A percentile compares a stretch with the other conserved stretches of the same genome.
phyloP scores from a whole-genome alignment of 495 filamentous ascomycete species.

The Hypomontagnella submonticulosa region DNA sequence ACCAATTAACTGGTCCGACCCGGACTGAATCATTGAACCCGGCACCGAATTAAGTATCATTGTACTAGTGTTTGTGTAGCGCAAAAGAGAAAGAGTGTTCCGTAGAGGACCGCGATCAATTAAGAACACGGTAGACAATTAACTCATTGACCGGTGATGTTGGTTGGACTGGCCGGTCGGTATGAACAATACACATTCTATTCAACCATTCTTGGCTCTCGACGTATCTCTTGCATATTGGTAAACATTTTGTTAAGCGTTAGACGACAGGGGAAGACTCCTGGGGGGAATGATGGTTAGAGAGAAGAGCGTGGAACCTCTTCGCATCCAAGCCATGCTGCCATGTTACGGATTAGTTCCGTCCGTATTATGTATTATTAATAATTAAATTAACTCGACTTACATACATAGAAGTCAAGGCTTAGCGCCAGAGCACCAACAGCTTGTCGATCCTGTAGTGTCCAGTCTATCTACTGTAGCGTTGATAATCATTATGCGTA shows the following conservation, averaged over 20 bases:
- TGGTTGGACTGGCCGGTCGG: slow-evolving; percentile 5
- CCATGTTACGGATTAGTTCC: background rate
- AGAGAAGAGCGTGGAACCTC: slow-evolving; percentile 32
- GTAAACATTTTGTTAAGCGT: slow-evolving; percentile 6
- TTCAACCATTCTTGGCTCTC: background rate
- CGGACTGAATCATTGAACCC: slow-evolving; percentile 24
- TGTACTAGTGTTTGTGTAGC: too few relatives aligned
- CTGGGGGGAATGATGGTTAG: slow-evolving; percentile 22
- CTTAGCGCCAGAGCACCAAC: slow-evolving; percentile 31
- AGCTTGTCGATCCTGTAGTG: slow-evolving; percentile 21
- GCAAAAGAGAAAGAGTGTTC: background rate
- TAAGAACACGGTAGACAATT: slow-evolving; percentile 5
- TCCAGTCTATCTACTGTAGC: too few relatives aligned
- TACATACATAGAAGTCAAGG: slow-evolving; percentile 15
- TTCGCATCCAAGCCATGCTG: slow-evolving; percentile 3
- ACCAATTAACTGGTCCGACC: slow-evolving; percentile 17
- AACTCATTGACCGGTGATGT: background rate
- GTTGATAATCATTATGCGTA: slow-evolving; percentile 20
- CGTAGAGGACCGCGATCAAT: slow-evolving; percentile 1
- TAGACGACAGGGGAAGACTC: slow-evolving; percentile 20
- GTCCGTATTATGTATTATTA: slow-evolving; percentile 28
- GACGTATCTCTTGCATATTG: background rate
- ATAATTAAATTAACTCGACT: slow-evolving; percentile 36
- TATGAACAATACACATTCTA: slow-evolving; percentile 1
- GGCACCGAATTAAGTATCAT: slow-evolving; percentile 4